A percentile compares a stretch with the other conserved stretches of the same genome.
Conservation (phyloP, 208 protist species). For the Trypanosoma theileri region DNA sequence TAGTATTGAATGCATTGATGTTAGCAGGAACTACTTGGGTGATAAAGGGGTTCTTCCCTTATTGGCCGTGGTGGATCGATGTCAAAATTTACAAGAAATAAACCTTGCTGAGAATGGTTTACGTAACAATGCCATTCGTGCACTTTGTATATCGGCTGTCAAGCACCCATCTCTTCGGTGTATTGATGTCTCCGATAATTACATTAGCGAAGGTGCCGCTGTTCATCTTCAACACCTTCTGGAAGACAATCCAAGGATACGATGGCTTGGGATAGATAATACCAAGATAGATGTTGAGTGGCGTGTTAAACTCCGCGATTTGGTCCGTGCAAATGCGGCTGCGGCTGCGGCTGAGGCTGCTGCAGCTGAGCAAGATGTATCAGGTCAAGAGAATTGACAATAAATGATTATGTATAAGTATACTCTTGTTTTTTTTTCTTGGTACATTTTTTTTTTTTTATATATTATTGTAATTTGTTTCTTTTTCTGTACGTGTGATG, state of each 20-base stretch:
- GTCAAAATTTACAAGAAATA: slow-evolving; percentile 48
- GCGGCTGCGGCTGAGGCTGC: neutral
- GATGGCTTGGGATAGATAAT: slow-evolving; percentile 71
- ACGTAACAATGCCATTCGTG: slow-evolving; percentile 73
- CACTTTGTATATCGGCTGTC: slow-evolving; percentile 41
- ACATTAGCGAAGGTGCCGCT: slow-evolving; percentile 87
- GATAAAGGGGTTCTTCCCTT: slow-evolving; percentile 83
- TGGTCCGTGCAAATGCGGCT: slow-evolving; percentile 45
- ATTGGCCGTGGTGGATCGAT: slow-evolving; percentile 57
- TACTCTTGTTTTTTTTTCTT: neutral
- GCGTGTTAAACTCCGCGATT: slow-evolving; percentile 60
- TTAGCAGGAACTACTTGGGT: slow-evolving; percentile 87
- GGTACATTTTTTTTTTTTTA: slow-evolving; percentile 2
- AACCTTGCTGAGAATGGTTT: slow-evolving; percentile 81
- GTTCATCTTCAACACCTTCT: slow-evolving; percentile 57
- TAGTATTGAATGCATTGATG: slow-evolving; percentile 51
- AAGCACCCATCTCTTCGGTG: slow-evolving; percentile 59
- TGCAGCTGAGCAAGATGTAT: slow-evolving; percentile 17
- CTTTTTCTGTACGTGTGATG: neutral
- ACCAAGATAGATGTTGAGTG: slow-evolving; percentile 85
- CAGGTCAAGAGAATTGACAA: neutral
- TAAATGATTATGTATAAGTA: neutral
- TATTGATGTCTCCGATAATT: slow-evolving; percentile 89
- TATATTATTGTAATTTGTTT: neutral
- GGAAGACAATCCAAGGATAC: slow-evolving; percentile 54